Evolutionary conservation across 306 rosid species (phyloP).

Genomic region (Senna tora): DNA sequence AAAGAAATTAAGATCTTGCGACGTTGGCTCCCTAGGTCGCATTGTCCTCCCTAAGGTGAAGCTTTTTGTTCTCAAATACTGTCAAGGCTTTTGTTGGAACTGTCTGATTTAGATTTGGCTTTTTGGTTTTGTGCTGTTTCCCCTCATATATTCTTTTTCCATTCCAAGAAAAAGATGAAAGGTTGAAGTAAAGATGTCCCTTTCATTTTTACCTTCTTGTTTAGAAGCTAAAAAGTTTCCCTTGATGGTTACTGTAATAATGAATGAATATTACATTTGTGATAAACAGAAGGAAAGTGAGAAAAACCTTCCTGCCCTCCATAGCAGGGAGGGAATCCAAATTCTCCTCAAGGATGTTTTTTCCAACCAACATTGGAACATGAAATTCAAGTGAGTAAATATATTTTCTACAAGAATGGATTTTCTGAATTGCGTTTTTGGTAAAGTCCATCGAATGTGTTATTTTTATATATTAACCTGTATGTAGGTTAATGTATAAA

Average conservation of each 20-base stretch:
- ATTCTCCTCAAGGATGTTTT: slow-evolving; percentile 49
- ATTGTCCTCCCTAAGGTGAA: slow-evolving; percentile 82
- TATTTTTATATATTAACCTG: too few relatives aligned
- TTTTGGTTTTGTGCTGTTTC: not conserved
- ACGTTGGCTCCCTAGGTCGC: slow-evolving; percentile 54
- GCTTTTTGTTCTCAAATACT: not conserved
- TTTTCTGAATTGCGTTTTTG: too few relatives aligned
- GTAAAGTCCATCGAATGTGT: too few relatives aligned
- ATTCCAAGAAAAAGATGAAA: not conserved
- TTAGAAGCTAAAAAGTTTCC: not conserved
- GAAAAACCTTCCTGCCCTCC: slow-evolving; percentile 54
- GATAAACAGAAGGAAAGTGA: slow-evolving; percentile 59
- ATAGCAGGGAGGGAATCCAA: slow-evolving; percentile 51
- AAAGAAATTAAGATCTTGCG: slow-evolving; percentile 61
- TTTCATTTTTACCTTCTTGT: slow-evolving; percentile 11
- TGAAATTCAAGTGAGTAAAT: slow-evolving; percentile 60
- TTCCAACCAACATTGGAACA: slow-evolving; percentile 48
- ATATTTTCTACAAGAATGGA: not conserved
- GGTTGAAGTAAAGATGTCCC: slow-evolving; percentile 24
- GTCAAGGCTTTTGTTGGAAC: not conserved
- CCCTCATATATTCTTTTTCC: not conserved
- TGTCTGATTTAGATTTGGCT: not conserved
- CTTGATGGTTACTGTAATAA: not conserved
- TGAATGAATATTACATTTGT: not conserved
- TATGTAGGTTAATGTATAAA: too few relatives aligned